Conservation (phyloP, 2,329 filamentous ascomycete species). For the Triangularia verruculosa region DNA sequence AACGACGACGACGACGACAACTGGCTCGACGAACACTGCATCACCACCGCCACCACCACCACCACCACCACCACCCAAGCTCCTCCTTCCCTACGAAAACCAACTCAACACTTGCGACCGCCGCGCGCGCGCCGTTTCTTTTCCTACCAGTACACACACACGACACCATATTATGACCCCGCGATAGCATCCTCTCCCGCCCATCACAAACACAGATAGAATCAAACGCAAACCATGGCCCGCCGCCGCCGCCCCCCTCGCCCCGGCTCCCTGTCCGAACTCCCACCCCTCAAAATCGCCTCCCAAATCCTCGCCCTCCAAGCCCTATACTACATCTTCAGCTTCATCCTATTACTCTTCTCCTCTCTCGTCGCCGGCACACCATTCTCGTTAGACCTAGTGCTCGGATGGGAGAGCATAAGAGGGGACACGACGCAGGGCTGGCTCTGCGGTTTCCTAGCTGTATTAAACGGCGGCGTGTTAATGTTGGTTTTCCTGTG, state of each 20-base stretch:
- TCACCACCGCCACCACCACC: no score
- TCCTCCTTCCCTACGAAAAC: background rate
- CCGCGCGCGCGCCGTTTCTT: background rate
- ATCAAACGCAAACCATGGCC: conserved; percentile 46
- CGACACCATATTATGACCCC: conserved; percentile 2
- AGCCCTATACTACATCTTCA: conserved; percentile 42
- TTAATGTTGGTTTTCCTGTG: conserved; percentile 44
- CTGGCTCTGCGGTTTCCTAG: conserved; percentile 58
- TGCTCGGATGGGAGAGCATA: conserved; percentile 58
- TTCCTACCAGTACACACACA: background rate
- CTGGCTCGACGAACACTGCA: background rate
- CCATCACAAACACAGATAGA: background rate
- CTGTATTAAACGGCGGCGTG: conserved; percentile 54
- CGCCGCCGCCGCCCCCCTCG: conserved; percentile 57
- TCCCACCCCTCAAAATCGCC: conserved; percentile 59
- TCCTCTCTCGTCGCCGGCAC: conserved; percentile 57
- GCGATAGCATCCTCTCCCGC: background rate
- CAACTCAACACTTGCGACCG: background rate
- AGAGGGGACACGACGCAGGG: conserved; percentile 61
- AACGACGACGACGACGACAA: background rate
- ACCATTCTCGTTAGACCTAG: conserved; percentile 50
- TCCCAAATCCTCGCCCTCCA: conserved; percentile 58
- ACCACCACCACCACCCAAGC: background rate
- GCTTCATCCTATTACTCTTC: conserved; percentile 39
- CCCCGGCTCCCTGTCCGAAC: conserved; percentile 57